Evolutionary conservation across 768 basidiomycete genomes (phyloP).

Genomic region (Gloeostereum incarnatum): DNA sequence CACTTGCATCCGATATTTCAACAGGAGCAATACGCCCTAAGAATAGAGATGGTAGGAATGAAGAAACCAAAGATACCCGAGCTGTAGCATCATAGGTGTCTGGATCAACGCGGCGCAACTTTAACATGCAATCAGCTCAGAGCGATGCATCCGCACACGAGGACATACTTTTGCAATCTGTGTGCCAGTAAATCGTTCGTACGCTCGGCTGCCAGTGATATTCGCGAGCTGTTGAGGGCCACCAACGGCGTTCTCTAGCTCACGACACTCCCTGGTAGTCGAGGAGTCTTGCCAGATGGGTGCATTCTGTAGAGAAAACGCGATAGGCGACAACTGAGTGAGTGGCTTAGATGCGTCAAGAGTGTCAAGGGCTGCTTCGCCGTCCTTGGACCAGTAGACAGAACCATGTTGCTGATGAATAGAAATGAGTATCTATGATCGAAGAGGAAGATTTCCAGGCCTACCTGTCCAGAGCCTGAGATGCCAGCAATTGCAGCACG

Average conservation of each 20-base stretch:
- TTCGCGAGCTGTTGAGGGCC: slow-evolving; percentile 66
- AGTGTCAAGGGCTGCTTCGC: slow-evolving; percentile 38
- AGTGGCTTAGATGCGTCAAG: slow-evolving; percentile 45
- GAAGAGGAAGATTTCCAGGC: slow-evolving; percentile 6
- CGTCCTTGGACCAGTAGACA: slow-evolving; percentile 67
- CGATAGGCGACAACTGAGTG: slow-evolving; percentile 48
- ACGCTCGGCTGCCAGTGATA: slow-evolving; percentile 74
- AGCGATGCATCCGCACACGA: background rate
- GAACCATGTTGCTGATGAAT: slow-evolving; percentile 71
- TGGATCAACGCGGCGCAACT: slow-evolving; percentile 48
- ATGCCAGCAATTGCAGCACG: slow-evolving; percentile 51
- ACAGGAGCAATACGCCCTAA: slow-evolving; percentile 70
- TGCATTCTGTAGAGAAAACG: slow-evolving; percentile 58
- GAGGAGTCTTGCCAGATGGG: slow-evolving; percentile 94
- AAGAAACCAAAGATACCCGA: slow-evolving; percentile 73
- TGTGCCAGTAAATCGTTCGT: slow-evolving; percentile 82
- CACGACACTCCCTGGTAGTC: slow-evolving; percentile 64
- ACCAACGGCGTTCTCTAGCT: slow-evolving; percentile 57
- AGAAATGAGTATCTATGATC: slow-evolving; percentile 1
- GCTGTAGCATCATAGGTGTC: slow-evolving; percentile 49
- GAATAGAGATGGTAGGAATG: slow-evolving; percentile 78
- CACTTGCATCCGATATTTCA: slow-evolving; percentile 83
- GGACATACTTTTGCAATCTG: slow-evolving; percentile 66
- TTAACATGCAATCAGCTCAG: slow-evolving; percentile 14
- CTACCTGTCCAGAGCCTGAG: slow-evolving; percentile 74